A percentile compares a stretch with the other conserved stretches of the same genome.
Evolutionary conservation across 2,329 filamentous ascomycete species (phyloP).

Genomic region (Trichoderma asperellum): DNA sequence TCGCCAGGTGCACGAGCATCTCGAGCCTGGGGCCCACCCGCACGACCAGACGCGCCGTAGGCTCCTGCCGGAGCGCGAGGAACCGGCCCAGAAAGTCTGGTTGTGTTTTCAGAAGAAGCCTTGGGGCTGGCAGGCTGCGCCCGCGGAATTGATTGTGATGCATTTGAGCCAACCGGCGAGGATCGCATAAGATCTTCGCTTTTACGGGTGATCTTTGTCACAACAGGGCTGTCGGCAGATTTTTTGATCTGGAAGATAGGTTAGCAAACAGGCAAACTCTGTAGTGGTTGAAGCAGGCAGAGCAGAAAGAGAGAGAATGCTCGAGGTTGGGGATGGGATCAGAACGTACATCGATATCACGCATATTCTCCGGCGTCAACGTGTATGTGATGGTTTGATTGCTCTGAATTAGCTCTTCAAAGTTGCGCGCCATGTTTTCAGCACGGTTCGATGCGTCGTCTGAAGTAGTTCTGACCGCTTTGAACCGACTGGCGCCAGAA

Average conservation of each 20-base stretch:
- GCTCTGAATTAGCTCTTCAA: constrained; percentile 80
- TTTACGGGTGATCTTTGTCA: constrained; percentile 48
- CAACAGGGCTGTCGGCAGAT: constrained; percentile 49
- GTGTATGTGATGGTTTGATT: constrained; percentile 84
- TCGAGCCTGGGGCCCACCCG: constrained; percentile 54
- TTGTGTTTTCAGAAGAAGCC: constrained; percentile 28
- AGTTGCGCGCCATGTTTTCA: constrained; percentile 67
- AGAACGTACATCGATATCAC: constrained; percentile 69
- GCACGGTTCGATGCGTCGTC: constrained; percentile 54
- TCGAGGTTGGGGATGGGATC: neutral
- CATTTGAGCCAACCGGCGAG: constrained; percentile 42
- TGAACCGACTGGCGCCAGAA: constrained; percentile 48
- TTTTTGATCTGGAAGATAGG: constrained; percentile 41
- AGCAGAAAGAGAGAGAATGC: neutral
- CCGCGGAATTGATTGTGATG: constrained; percentile 34
- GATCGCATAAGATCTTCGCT: constrained; percentile 51
- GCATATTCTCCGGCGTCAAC: constrained; percentile 77
- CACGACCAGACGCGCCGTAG: constrained; percentile 33
- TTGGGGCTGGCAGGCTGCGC: constrained; percentile 4
- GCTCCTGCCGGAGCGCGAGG: constrained; percentile 34
- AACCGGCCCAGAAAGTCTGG: constrained; percentile 31
- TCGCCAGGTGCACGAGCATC: constrained; percentile 74
- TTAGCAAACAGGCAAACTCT: constrained; percentile 28
- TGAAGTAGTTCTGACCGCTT: constrained; percentile 57
- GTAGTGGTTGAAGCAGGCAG: no score